Evolutionary conservation across 495 filamentous ascomycete genomes (phyloP), one percentile per base, ranked within the genome.

Genomic region (Podospora tetraspora): DNA sequence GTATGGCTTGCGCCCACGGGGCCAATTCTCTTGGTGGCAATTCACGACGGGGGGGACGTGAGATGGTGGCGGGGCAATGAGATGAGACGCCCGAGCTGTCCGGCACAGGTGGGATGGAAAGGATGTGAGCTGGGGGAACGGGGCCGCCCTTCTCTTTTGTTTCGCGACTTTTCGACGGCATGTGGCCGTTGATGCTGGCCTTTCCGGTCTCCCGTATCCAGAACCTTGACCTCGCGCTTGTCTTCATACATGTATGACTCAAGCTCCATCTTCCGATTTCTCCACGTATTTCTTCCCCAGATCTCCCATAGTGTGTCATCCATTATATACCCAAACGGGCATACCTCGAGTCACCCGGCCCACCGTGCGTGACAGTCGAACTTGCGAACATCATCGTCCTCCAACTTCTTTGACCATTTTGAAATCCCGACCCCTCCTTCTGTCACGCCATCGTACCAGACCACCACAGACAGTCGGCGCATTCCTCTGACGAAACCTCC

Each of bases 181-280:
- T 52, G 43, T n/a, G 7, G 37, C 37, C 37, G 37, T 52, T 52
- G 43, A 52, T n/a, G 43, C 43, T 52, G 43, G 63, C 25, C 63
- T 27, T 60, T 60, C 23, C 59, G 59, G 59, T 60, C 12, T 30
- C 57, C 58, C 25, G 58, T 52, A 13, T 52, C 57, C 63, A 27
- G 63, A 27, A 66, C 19, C 19, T n/a, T 25, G 21, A 57, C 43
- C 57, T 66, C 25, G 52, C 21, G 23, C 58, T 62, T 30, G 64
- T 67, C 6, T 52, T n/a, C 43, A 68, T 52, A 8, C 43, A 68
- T 25, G 57, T 74, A 74, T 75, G 73, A 75, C 59, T 68, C 66
- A 68, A 68, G n/a, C 16, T 8, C 43, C 43, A n/a, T 52, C 19
- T 52, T 52, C 43, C 19, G 1, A n/a, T 3, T 27, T 43, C 23